Conservation (phyloP, 352 stramenopile species). For the Elongisporangium anandrum region DNA sequence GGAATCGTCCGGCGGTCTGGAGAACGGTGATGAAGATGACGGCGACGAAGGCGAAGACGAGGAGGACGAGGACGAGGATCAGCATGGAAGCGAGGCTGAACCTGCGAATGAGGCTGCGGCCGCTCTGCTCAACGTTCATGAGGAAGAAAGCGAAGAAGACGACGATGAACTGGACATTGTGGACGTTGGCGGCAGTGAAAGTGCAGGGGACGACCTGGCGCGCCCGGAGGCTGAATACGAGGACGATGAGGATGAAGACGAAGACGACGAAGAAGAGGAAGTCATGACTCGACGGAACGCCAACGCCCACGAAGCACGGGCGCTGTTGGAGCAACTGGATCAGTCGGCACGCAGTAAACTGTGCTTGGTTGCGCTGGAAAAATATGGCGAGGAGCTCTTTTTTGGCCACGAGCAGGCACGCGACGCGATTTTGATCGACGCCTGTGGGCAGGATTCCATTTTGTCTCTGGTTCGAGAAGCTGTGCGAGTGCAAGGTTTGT, state of each 20-base stretch:
- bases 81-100: slow-evolving; percentile 9
- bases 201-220: slow-evolving; percentile 11
- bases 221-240: slow-evolving; percentile 7
- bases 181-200: slow-evolving; percentile 19
- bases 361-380: slow-evolving; percentile 53
- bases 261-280: slow-evolving; percentile 28
- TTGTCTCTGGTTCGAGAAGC: slow-evolving; percentile 51
- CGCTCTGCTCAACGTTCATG: slow-evolving; percentile 2
- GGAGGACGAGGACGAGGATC: slow-evolving; percentile 7
- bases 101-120: slow-evolving; percentile 2
- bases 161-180: slow-evolving; percentile 39
- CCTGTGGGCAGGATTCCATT: slow-evolving; percentile 50
- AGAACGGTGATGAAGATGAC: slow-evolving; percentile 1
- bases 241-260: slow-evolving; percentile 26
- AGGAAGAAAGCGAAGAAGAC: slow-evolving; percentile 10
- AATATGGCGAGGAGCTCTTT: slow-evolving; percentile 67
- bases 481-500: slow-evolving; percentile 42
- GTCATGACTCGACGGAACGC: slow-evolving; percentile 24
- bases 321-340: slow-evolving; percentile 46
- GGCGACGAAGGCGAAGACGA: slow-evolving; percentile 7
- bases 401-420: slow-evolving; percentile 50
- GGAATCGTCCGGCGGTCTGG: background rate
- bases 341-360: slow-evolving; percentile 50
- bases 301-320: slow-evolving; percentile 45
- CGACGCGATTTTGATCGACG: slow-evolving; percentile 59